Percentiles rank a stretch among this genome's conserved stretches.
phyloP scores from a whole-genome alignment of 768 basidiomycete species.

The Neoboletus magnificus region DNA sequence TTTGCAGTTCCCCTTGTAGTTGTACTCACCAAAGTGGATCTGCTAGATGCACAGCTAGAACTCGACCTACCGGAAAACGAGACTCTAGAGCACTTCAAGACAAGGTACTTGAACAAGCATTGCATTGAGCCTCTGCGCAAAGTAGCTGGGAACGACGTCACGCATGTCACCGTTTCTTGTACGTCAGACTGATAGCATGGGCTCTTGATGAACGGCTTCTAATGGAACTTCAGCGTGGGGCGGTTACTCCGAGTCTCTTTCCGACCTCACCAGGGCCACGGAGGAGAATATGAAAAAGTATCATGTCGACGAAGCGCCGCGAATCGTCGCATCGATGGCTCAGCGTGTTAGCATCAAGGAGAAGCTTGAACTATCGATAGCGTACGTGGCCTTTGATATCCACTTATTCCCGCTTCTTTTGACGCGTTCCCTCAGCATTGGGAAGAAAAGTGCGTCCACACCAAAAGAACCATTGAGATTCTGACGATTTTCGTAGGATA shows the following conservation, averaged over 20 bases:
- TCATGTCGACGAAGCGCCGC: conserved; percentile 9
- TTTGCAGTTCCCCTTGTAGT: conserved; percentile 10
- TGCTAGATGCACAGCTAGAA: conserved; percentile 2
- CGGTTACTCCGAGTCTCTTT: conserved; percentile 3
- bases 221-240: conserved; percentile 2
- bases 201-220: neutral
- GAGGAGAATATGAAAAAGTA: conserved; percentile 2
- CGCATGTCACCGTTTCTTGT: conserved; percentile 8
- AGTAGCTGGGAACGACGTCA: neutral
- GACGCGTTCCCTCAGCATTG: conserved; percentile 1
- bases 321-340: conserved; percentile 9
- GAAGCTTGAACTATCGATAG: conserved; percentile 12
- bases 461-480: neutral
- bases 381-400: neutral
- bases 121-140: conserved; percentile 1
- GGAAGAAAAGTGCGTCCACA: conserved; percentile 10
- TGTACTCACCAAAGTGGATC: conserved; percentile 16
- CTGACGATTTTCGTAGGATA: conserved; percentile 2
- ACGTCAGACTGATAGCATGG: neutral
- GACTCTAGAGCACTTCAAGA: neutral
- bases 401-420: neutral
- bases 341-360: conserved; percentile 16
- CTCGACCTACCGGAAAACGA: neutral
- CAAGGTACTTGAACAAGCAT: neutral
- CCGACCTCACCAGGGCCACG: neutral